These are phyloP conservation scores for Schizochytrium sp. DNA, from an alignment of 108 stramenopile genomes.

Conservation along the genomic window DNA sequence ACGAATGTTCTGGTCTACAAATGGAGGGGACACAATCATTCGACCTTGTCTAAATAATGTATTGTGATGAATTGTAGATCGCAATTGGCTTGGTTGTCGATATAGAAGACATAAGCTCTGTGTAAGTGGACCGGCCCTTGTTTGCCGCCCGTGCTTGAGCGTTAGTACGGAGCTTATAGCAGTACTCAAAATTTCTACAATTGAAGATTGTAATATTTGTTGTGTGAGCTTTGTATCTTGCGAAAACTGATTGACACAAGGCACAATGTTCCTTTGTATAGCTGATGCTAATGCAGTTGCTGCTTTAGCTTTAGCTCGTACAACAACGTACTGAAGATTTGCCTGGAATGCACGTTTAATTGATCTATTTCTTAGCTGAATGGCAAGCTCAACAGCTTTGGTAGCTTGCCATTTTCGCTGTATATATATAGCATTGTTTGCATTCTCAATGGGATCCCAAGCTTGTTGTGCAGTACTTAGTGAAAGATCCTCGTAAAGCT, in stretches of 20 bases:
- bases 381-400: constrained; percentile 49
- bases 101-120: background rate
- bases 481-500: constrained; percentile 53
- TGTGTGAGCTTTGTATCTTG: background rate
- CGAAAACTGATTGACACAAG: background rate
- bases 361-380: background rate
- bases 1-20: background rate
- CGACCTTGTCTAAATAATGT: constrained; percentile 5
- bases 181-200: background rate
- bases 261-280: background rate
- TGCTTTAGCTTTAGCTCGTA: background rate
- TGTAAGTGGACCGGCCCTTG: background rate
- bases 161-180: background rate
- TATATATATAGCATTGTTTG: constrained; percentile 28
- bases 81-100: background rate
- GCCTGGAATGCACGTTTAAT: background rate
- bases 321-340: background rate
- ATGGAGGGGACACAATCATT: background rate
- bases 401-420: constrained; percentile 57
- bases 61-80: background rate
- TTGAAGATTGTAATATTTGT: background rate
- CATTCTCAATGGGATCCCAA: constrained; percentile 54
- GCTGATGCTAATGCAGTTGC: background rate
- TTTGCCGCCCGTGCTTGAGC: background rate
- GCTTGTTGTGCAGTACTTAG: constrained; percentile 43